Evolutionary conservation across 495 filamentous ascomycete genomes (phyloP), one percentile per base, ranked within the genome.

Genomic region (Lasiosphaeriaceae sp.): DNA sequence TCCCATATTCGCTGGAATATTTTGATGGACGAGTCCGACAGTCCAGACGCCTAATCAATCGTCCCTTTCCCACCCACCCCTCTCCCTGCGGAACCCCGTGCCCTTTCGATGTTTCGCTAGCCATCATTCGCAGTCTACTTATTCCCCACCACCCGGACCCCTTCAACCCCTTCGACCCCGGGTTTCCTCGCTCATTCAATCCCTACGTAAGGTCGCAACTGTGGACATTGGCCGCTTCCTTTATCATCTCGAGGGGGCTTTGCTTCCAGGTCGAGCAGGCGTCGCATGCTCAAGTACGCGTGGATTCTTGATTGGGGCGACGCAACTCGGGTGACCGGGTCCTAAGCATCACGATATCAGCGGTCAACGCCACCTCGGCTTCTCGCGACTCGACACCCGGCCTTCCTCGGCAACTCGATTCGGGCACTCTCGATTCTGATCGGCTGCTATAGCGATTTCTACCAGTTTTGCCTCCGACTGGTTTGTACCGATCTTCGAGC

Each of bases 41-140:
- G 24, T 26, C 22, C 12, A 11, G 14, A 22, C 47, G 47, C 47
- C 47, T 31, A 23, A 49, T 49, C 47, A 14, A 22, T 49, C 24
- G 22, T 23, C 47, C 47, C 8, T 29, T 14, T 12, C 46, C 46
- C 21, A 31, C 16, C 47, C 7, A 12, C 24, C 11, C 45, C 19
- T 8, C 39, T 43, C 39, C 39, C 39, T 43, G 39, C 39, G 39
- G 39, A 43, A 43, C 39, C 39, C 26, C 39, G 39, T 43, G 39
- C 39, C 26, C 39, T 43, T 43, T 53, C 34, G 24, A 54, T 54
- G 52, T 23, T 39, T 54, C 34, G 20, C 46, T 54, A 54, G 52
- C 41, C 37, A 39, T 46, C 39, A 16, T 46, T 20, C 39, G 37
- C 52, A 54, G 23, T 46, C 23, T 22, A 35, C 29, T 19, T 41